A percentile compares a stretch with the other conserved stretches of the same genome.
These are phyloP conservation scores for Comarum palustre DNA, from an alignment of 306 rosid species.

Conservation along the genomic window DNA sequence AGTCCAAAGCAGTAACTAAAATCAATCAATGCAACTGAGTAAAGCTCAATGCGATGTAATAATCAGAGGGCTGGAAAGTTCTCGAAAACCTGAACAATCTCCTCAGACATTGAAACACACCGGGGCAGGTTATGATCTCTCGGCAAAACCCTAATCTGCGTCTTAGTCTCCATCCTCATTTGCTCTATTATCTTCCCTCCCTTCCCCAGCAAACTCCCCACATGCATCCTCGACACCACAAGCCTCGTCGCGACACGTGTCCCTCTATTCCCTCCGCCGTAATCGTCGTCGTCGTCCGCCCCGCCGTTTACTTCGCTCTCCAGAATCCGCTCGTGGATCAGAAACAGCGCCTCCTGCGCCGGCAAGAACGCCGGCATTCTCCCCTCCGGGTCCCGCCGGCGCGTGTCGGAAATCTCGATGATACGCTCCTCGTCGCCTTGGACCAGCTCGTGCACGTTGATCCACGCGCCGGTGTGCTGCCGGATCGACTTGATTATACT, in stretches of 20 bases:
- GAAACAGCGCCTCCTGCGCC: conserved; percentile 87
- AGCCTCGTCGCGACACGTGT: conserved; percentile 72
- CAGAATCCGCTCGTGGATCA: conserved; percentile 84
- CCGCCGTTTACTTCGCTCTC: conserved; percentile 61
- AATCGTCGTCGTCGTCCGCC: conserved; percentile 65
- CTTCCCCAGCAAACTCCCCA: conserved; percentile 91
- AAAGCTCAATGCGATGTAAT: conserved; percentile 37
- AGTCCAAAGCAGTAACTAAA: background rate
- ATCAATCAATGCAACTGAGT: background rate
- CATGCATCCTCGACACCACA: conserved; percentile 95
- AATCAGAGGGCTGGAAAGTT: conserved; percentile 13
- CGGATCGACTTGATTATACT: conserved; percentile 87
- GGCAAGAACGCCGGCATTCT: conserved; percentile 92
- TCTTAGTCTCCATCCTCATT: conserved; percentile 96
- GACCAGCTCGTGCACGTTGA: conserved; percentile 90
- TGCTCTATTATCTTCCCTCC: conserved; percentile 99
- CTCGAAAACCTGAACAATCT: conserved; percentile 91
- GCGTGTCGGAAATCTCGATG: conserved; percentile 90
- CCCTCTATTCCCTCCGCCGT: conserved; percentile 44
- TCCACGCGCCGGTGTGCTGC: conserved; percentile 99
- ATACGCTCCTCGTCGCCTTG: conserved; percentile 90
- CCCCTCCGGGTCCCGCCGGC: conserved; percentile 93
- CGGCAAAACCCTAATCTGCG: conserved; percentile 94
- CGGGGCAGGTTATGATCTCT: conserved; percentile 93
- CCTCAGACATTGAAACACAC: conserved; percentile 92